Evolutionary conservation across 768 basidiomycete genomes (phyloP), one percentile per base, ranked within the genome.

Genomic region (Floccularia luteovirens): DNA sequence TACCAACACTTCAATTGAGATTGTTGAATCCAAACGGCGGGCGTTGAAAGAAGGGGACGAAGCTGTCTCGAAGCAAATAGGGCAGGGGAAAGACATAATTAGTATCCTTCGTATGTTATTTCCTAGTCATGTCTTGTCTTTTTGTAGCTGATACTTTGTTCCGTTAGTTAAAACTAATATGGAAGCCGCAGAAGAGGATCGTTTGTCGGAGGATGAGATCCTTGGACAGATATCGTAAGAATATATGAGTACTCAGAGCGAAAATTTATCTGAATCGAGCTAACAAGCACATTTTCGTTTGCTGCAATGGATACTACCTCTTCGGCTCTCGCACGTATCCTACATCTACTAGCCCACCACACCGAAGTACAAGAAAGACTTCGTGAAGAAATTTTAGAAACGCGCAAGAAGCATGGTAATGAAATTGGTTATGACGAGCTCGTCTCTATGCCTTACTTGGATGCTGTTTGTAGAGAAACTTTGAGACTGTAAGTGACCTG

Each of bases 191-290:
- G 51, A 51, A n/a, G 50, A 51, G 13, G 62, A 66, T 25, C 48
- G 51, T n/a, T 46, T 68, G 17, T 42, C 59, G 0, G 62, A 67
- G n/a, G 48, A 44, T 13, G 65, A 67, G 42, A 31, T 69, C 5
- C 11, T 64, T 6, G 66, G 48, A 0, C 63, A 67, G 36, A 49
- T 58, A 27, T 50, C 54, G 63, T 66, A 42, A n/a, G n/a, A n/a
- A n/a, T n/a, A n/a, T n/a, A n/a, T n/a, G n/a, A n/a, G n/a, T n/a
- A n/a, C n/a, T n/a, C n/a, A n/a, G n/a, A n/a, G n/a, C n/a, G n/a
- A n/a, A n/a, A n/a, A n/a, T n/a, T n/a, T n/a, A n/a, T n/a, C n/a
- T n/a, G n/a, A n/a, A n/a, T n/a, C n/a, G n/a, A n/a, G n/a, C n/a
- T n/a, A n/a, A n/a, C n/a, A n/a, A n/a, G n/a, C n/a, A n/a, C n/a